Evolutionary conservation across 345 rosid species (phyloP).

Genomic region (Arabis hirsuta): DNA sequence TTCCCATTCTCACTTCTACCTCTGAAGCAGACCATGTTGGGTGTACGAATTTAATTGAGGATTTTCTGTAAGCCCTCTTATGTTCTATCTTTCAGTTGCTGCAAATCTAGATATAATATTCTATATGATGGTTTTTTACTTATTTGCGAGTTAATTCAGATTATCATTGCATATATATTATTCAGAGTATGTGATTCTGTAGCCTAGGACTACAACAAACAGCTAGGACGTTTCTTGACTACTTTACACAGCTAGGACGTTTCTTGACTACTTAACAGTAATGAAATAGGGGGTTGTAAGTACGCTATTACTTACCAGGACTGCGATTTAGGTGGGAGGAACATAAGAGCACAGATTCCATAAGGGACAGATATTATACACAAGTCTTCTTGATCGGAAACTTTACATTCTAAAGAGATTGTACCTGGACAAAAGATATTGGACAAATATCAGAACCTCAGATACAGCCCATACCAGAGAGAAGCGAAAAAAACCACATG

Average conservation of each 20-base stretch:
- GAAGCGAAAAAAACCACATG: conserved; percentile 13
- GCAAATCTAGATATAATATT: conserved; percentile 4
- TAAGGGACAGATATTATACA: not conserved
- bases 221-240: not conserved
- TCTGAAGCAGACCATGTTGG: too few species aligned
- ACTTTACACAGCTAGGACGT: not conserved
- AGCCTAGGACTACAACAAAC: conserved; percentile 1
- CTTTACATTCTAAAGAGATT: conserved; percentile 13
- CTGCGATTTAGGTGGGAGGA: conserved; percentile 3
- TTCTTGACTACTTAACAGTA: not conserved
- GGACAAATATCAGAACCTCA: conserved; percentile 12
- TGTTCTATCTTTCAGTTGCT: not conserved
- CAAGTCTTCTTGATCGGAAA: conserved; percentile 7
- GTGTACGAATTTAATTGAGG: not conserved
- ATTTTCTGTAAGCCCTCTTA: not conserved
- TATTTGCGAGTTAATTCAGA: not conserved
- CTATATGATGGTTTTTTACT: not conserved
- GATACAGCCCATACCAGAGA: conserved; percentile 7
- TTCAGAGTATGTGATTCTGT: not conserved
- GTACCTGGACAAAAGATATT: conserved; percentile 29
- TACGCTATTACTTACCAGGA: conserved; percentile 25
- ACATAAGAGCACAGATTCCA: conserved; percentile 17
- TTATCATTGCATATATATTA: not conserved
- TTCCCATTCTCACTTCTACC: not conserved
- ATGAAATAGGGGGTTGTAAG: not conserved